A percentile compares a stretch with the other conserved stretches of the same genome.
Evolutionary conservation across 202 grass and related monocot genomes (phyloP).

Genomic region (Dendrocalamus latiflorus): DNA sequence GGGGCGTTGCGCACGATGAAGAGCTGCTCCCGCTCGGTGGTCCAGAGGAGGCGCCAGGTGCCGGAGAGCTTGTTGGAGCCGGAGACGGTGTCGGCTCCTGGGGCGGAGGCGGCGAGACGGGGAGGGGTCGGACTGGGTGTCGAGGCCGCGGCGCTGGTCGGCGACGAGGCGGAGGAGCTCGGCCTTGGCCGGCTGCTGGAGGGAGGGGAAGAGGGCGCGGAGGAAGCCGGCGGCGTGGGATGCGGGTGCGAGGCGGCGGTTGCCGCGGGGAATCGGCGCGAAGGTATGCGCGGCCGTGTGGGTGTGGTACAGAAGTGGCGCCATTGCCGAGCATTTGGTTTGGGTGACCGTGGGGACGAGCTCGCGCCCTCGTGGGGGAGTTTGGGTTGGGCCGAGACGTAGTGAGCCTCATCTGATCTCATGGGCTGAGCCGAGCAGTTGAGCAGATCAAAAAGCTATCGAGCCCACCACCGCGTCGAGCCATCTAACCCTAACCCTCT

Average conservation of each 20-base stretch:
- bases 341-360: constrained; percentile 32
- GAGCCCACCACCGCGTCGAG: background rate
- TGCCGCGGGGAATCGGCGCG: background rate
- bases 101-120: constrained; percentile 32
- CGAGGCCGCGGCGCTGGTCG: constrained; percentile 72
- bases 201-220: constrained; percentile 21
- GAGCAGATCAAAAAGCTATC: background rate
- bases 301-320: constrained; percentile 25
- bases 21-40: too few species aligned
- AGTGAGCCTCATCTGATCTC: too few species aligned
- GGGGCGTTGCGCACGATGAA: constrained; percentile 69
- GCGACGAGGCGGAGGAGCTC: constrained; percentile 65
- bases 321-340: constrained; percentile 47
- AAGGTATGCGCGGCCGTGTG: background rate
- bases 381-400: background rate
- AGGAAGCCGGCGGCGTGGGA: constrained; percentile 23
- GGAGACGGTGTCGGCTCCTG: constrained; percentile 43
- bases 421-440: background rate
- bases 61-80: constrained; percentile 50
- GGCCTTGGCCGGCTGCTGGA: constrained; percentile 45
- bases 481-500: background rate
- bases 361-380: background rate
- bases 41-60: constrained; percentile 92
- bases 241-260: background rate
- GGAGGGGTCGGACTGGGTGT: constrained; percentile 56